Evolutionary conservation across 352 stramenopile genomes (phyloP), one percentile per base, ranked within the genome.

Genomic region (Elongisporangium prolatum): DNA sequence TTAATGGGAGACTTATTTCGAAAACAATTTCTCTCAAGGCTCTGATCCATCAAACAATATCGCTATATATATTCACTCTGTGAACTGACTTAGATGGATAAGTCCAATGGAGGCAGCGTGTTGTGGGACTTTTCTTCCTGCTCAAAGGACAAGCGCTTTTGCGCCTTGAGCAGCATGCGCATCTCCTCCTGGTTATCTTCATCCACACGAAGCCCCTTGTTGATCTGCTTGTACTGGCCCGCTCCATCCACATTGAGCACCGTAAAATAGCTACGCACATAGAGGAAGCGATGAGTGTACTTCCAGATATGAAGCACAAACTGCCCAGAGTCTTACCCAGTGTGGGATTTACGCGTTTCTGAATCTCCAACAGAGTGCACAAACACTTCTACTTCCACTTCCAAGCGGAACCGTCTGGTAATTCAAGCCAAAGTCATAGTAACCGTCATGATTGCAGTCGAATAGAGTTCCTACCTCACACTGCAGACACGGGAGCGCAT

Each of bases 381-480:
- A 17, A 68, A 68, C 9, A 64, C 57, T 21, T 60, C 37, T 10
- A 68, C 62, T 57, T 64, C 57, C 47, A 68, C 56, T 18, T 77
- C 69, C 1, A 80, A 47, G 2, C 47, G 52, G 58, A 69, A 68
- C 4, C 64, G 66, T 22, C 63, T 77, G 56, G 25, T 14, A 25
- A 17, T 14, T 18, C 1, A 50, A 37, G 24, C 3, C 5, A 67
- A 10, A n/a, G 20, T 28, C 4, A 6, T 57, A 25, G 3, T 52
- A 20, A 52, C 16, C 7, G 2, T 9, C 24, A 18, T 48, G 24
- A 10, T 22, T 47, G 13, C 18, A 44, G 22, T 22, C 58, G n/a
- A n/a, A n/a, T n/a, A n/a, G n/a, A n/a, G n/a, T n/a, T n/a, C 67
- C 13, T 60, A 86, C 75, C 75, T 63, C 8, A 86, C 64, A 50